These are phyloP conservation scores for Teratosphaeria pseudoeucalypti DNA, from an alignment of 2,329 filamentous ascomycete species.

Conservation along the genomic window DNA sequence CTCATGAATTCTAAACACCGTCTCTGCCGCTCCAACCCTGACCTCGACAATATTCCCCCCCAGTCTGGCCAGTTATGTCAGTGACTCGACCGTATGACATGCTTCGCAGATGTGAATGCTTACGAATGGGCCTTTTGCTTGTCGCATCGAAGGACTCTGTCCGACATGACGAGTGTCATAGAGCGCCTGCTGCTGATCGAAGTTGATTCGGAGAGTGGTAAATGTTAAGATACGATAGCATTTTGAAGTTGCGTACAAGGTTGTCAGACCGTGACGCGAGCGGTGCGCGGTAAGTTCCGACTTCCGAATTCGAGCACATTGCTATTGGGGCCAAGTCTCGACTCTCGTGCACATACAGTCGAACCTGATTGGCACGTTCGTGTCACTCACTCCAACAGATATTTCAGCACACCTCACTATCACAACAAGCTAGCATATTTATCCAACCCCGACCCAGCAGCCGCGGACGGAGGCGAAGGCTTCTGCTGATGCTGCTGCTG, in stretches of 20 bases:
- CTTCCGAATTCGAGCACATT: not conserved
- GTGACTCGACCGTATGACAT: too few species aligned
- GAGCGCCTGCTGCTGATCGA: not conserved
- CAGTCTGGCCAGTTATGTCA: not conserved
- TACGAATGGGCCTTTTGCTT: not conserved
- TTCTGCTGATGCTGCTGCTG: conserved; percentile 2
- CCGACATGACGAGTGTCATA: not conserved
- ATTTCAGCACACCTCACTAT: not conserved
- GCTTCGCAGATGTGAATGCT: not conserved
- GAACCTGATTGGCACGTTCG: too few species aligned
- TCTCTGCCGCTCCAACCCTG: not conserved
- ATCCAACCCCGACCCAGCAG: conserved; percentile 41
- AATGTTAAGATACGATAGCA: too few species aligned
- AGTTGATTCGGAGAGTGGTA: not conserved
- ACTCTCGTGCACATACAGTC: too few species aligned
- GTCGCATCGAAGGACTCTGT: not conserved
- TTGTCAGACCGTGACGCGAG: not conserved
- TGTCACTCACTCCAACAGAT: not conserved
- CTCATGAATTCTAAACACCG: not conserved
- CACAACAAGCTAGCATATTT: conserved; percentile 59
- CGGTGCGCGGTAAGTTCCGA: not conserved
- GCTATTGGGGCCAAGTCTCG: not conserved
- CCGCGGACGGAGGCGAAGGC: not conserved
- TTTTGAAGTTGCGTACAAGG: not conserved
- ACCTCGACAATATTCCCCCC: conserved; percentile 22